These are phyloP conservation scores for Thermoascus crustaceus DNA, from an alignment of 2,329 filamentous ascomycete genomes.

Conservation along the genomic window DNA sequence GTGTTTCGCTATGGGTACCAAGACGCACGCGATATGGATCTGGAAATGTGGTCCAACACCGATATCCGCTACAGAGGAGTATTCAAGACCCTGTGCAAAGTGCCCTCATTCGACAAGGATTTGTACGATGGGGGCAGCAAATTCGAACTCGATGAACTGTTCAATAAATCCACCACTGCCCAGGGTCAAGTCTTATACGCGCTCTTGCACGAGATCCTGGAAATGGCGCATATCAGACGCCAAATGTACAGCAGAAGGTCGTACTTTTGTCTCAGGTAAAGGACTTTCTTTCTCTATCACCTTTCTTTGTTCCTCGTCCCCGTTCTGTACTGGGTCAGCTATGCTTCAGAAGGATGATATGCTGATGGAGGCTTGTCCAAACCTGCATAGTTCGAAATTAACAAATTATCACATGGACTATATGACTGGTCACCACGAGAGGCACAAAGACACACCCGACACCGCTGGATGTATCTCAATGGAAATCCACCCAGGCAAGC, in stretches of 20 bases:
- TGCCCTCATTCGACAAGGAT: constrained; percentile 11
- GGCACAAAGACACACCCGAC: constrained; percentile 14
- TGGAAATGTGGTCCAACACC: constrained; percentile 14
- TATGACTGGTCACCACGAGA: constrained; percentile 18
- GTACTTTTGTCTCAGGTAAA: no score
- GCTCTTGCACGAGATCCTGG: constrained; percentile 16
- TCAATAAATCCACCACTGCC: constrained; percentile 3
- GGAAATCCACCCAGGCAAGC: constrained; percentile 9
- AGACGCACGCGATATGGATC: constrained; percentile 13
- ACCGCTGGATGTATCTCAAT: constrained; percentile 14
- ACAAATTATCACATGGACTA: constrained; percentile 17
- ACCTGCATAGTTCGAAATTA: no score
- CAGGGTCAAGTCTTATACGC: constrained; percentile 19
- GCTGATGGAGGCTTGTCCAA: no score
- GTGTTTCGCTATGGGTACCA: constrained; percentile 12
- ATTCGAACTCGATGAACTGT: constrained; percentile 3
- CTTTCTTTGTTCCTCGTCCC: no score
- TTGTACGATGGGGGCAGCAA: constrained; percentile 13
- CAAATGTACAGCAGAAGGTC: no score
- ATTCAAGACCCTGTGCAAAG: constrained; percentile 16
- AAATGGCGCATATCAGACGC: no score
- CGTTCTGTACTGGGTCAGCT: no score
- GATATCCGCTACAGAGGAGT: constrained; percentile 18
- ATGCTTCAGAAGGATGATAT: no score
- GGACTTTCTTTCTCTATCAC: no score